Conservation (phyloP, 2,329 filamentous ascomycete genomes). For the Plenodomus tracheiphilus region DNA sequence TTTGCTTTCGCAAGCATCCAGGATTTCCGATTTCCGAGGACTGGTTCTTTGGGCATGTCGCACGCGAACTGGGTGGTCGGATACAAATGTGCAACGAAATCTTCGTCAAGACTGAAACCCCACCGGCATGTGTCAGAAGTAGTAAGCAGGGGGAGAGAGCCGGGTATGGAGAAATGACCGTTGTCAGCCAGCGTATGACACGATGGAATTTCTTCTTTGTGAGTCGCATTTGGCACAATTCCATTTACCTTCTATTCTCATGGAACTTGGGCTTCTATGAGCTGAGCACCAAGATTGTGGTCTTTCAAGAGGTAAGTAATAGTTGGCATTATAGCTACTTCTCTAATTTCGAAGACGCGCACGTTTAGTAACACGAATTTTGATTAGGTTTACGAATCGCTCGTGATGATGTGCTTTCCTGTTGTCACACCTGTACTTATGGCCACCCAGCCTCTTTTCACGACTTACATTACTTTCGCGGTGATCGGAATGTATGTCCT, state of each 20-base stretch:
- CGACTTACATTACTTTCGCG: slow-evolving; percentile 43
- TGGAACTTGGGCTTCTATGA: slow-evolving; percentile 57
- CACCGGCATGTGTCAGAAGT: slow-evolving; percentile 47
- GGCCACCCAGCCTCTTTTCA: slow-evolving; percentile 48
- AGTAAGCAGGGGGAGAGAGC: slow-evolving; percentile 47
- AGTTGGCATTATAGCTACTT: too few species aligned
- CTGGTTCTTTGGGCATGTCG: slow-evolving; percentile 58
- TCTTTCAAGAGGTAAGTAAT: slow-evolving; percentile 52
- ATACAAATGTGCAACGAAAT: slow-evolving; percentile 55
- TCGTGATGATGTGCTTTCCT: slow-evolving; percentile 52
- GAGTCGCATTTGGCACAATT: too few species aligned
- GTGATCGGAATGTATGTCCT: slow-evolving; percentile 50
- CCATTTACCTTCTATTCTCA: slow-evolving; percentile 50
- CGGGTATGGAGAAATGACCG: slow-evolving; percentile 58
- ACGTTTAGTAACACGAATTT: too few species aligned
- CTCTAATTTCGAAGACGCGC: too few species aligned
- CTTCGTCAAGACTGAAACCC: slow-evolving; percentile 57
- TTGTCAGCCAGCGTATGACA: slow-evolving; percentile 57
- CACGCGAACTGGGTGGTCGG: slow-evolving; percentile 49
- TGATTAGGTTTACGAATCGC: slow-evolving; percentile 52
- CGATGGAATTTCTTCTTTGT: too few species aligned
- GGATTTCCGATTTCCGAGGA: slow-evolving; percentile 57
- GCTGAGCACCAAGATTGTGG: slow-evolving; percentile 55
- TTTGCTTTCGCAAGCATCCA: slow-evolving; percentile 54
- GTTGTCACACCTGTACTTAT: slow-evolving; percentile 53